Evolutionary conservation across 2,329 filamentous ascomycete genomes (phyloP), one percentile per base, ranked within the genome.

Genomic region (Pseudopyrenochaeta lycopersici): DNA sequence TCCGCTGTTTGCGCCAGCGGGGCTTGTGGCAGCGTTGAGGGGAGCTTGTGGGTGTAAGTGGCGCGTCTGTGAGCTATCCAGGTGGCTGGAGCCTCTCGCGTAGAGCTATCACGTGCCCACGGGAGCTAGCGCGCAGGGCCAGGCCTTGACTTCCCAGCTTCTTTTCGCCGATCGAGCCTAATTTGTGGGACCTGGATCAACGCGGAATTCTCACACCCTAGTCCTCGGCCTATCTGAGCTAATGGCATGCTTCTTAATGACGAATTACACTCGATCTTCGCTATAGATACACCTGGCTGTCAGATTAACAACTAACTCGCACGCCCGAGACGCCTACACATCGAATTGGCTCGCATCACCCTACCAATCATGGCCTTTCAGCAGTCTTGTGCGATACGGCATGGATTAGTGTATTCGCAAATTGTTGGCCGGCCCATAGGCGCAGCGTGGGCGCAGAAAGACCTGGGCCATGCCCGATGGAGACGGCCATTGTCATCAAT

Each of bases 71-170:
- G 33, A 30, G 35, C 35, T 38, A 14, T 38, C n/a, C n/a, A n/a
- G 35, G 18, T 33, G 47, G 43, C 18, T 35, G 30, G 42, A 49
- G 52, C 46, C 42, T 21, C 31, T n/a, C n/a, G n/a, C n/a, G 23
- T 4, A 9, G 23, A 27, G 4, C 9, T 3, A 30, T 63, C 57
- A 63, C 57, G 57, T 63, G 57, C 7, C 9, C 23, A 38, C 54
- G 60, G 32, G 54, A 18, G 38, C 36, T 63, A 58, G 57, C 50
- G 57, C 45, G 54, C 49, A 50, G 33, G 36, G 31, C 44, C 27
- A 40, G 29, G 27, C 40, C 41, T 38, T 43, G 49, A 51, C 50
- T 30, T 42, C n/a, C 30, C 11, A 11, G 14, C 17, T n/a, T 47
- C 54, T 52, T 39, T 41, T 44, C 32, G 51, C 31, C 45, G 30